Base-by-base conservation (phyloP, 371 early-diverging fungal genomes). In the Phascolomyces articulosus region DNA sequence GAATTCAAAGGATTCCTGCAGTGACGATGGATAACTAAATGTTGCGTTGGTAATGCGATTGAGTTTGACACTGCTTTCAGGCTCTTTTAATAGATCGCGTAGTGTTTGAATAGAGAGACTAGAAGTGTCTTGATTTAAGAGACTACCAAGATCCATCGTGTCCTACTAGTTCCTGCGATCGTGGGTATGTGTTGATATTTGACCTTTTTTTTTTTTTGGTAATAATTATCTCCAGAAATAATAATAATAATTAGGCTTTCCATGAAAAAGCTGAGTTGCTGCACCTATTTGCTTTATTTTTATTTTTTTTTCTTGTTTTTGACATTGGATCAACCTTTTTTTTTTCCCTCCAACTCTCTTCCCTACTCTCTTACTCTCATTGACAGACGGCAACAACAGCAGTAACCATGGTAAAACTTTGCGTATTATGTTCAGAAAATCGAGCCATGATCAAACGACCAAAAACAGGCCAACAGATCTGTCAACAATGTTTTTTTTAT, bases 401-500 rank as follows among this genome's bases (percentile, higher is more conserved):
- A n/a, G n/a, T n/a, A n/a, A n/a, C n/a, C n/a, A 81, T 81, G 82
- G 71, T 63, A 18, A 84, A 85, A 56, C 63, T 77, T n/a, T 87
- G 87, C 67, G 74, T 79, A 10, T 65, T 87, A 44, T 87, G 87
- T 63, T 51, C 71, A 3, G 71, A 75, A 24, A 78, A 84, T 40
- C 73, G 91, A 53, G 98, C 99, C 1, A 87, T 93, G 27, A 84
- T 98, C 49, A 93, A 94, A 60, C 86, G 99, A 34, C 98, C 99
- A 10, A 98, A 96, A 71, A 98, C 97, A 0, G 90, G 88, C 7
- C 93, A 94, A 68, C 90, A 91, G 66, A 89, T 98, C 40, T 99
- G 99, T 83, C 89, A 91, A 73, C 79, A 82, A 28, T 99, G 99
- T 79, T 99, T 99, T 80, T 97, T 85, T 74, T 71, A 83, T 68